These are phyloP conservation scores for Crithidia thermophila DNA, from an alignment of 208 protist genomes.

Conservation along the genomic window DNA sequence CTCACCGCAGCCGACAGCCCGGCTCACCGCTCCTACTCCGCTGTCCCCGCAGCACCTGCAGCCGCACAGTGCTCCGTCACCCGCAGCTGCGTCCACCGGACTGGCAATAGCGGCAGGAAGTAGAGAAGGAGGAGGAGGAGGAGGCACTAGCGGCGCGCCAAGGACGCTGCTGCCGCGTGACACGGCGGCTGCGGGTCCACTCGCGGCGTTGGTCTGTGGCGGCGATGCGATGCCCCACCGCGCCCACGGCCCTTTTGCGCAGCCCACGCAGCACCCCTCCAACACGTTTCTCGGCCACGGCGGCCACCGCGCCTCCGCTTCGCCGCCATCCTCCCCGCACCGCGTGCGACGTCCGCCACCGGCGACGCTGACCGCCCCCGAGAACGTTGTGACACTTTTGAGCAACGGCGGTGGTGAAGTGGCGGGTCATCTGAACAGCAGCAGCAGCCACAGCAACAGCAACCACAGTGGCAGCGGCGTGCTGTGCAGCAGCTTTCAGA, in stretches of 20 bases:
- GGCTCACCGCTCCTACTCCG: not conserved
- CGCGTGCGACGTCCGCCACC: not conserved
- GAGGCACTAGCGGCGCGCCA: no score
- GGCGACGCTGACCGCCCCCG: not conserved
- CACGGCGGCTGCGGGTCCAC: no score
- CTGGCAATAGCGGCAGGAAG: not conserved
- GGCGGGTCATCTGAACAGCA: not conserved
- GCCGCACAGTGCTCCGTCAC: not conserved
- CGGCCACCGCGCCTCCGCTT: not conserved
- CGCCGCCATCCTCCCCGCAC: not conserved
- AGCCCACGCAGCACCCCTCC: slow-evolving; percentile 9
- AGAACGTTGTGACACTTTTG: no score
- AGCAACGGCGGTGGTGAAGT: no score
- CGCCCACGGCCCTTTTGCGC: slow-evolving; percentile 16
- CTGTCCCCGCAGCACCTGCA: not conserved
- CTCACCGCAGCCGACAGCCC: not conserved
- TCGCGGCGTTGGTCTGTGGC: no score
- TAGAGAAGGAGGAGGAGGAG: no score
- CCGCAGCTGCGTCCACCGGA: not conserved
- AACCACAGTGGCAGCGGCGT: not conserved
- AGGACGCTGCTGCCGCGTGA: no score
- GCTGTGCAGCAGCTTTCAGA: not conserved
- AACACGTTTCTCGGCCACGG: slow-evolving; percentile 10
- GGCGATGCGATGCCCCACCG: slow-evolving; percentile 7
- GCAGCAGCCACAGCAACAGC: not conserved